These are phyloP conservation scores for Senecio squalidus DNA, from an alignment of 140 eudicot species.

Conservation along the genomic window DNA sequence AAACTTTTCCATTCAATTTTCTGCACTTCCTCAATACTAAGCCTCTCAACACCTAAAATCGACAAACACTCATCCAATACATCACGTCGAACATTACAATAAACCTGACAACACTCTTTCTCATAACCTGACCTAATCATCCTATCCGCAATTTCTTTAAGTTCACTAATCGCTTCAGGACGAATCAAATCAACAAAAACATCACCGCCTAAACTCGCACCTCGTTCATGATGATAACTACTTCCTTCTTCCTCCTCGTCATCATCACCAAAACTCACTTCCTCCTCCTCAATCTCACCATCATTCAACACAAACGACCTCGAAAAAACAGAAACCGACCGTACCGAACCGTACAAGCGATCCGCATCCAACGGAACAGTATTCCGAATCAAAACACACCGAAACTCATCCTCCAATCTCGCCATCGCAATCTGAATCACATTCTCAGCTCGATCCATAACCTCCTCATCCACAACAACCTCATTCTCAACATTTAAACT, in stretches of 20 bases:
- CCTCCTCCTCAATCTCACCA: slow-evolving; percentile 7
- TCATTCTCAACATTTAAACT: slow-evolving; percentile 14
- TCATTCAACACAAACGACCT: neutral
- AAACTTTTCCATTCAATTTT: slow-evolving; percentile 66
- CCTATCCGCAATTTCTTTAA: slow-evolving; percentile 65
- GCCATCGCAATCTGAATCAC: slow-evolving; percentile 69
- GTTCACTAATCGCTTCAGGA: slow-evolving; percentile 48
- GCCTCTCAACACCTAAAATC: slow-evolving; percentile 61
- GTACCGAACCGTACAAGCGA: slow-evolving; percentile 26
- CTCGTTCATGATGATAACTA: slow-evolving; percentile 45
- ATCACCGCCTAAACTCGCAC: slow-evolving; percentile 68
- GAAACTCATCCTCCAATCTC: slow-evolving; percentile 62
- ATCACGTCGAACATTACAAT: slow-evolving; percentile 55
- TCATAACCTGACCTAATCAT: slow-evolving; percentile 83
- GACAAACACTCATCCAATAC: slow-evolving; percentile 69
- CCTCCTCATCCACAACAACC: too few species aligned
- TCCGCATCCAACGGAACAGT: slow-evolving; percentile 51
- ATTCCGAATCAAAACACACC: slow-evolving; percentile 36
- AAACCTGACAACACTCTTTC: slow-evolving; percentile 87
- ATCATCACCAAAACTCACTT: slow-evolving; percentile 10
- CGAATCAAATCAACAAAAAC: slow-evolving; percentile 51
- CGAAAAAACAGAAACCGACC: slow-evolving; percentile 3
- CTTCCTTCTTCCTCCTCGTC: slow-evolving; percentile 18
- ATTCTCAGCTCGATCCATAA: slow-evolving; percentile 53
- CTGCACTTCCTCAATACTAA: slow-evolving; percentile 90